Conservation (phyloP, 768 basidiomycete species). For the Clitopilus passeckerianus region DNA sequence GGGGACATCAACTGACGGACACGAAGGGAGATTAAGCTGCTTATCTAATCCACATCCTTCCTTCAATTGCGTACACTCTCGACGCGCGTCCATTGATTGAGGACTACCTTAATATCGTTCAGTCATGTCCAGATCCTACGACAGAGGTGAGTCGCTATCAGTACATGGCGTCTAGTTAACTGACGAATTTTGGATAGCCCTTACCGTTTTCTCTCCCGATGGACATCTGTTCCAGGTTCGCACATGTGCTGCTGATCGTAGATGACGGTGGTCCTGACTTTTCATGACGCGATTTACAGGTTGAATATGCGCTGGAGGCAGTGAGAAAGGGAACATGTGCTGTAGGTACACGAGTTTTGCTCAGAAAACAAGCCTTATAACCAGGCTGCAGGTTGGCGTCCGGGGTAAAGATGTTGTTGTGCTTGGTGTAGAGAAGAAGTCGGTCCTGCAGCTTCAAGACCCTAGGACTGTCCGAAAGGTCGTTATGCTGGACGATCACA, state of each 20-base stretch:
- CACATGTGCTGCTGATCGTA: slow-evolving; percentile 4
- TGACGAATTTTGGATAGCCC: slow-evolving; percentile 43
- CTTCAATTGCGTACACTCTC: slow-evolving; percentile 8
- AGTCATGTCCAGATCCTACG: slow-evolving; percentile 90
- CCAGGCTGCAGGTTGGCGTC: slow-evolving; percentile 76
- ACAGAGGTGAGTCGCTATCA: slow-evolving; percentile 65
- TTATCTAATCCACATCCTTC: not conserved
- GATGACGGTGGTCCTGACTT: slow-evolving; percentile 8
- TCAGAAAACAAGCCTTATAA: not conserved
- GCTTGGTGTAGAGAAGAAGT: slow-evolving; percentile 98
- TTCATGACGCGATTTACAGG: slow-evolving; percentile 45
- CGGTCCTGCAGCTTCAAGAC: slow-evolving; percentile 94
- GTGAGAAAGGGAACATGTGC: slow-evolving; percentile 97
- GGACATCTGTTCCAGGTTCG: slow-evolving; percentile 95
- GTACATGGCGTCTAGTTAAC: not conserved
- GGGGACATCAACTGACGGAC: not conserved
- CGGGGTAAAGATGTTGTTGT: slow-evolving; percentile 94
- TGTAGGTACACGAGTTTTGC: slow-evolving; percentile 38
- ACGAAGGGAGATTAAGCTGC: not conserved
- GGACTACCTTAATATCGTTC: slow-evolving; percentile 12
- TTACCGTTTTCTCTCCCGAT: slow-evolving; percentile 98
- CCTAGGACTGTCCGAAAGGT: slow-evolving; percentile 97
- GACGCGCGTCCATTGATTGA: slow-evolving; percentile 45
- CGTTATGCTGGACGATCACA: slow-evolving; percentile 96
- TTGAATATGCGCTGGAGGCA: slow-evolving; percentile 98